Conservation (phyloP, 2,329 filamentous ascomycete species). For the Simplicillium aogashimaense region DNA sequence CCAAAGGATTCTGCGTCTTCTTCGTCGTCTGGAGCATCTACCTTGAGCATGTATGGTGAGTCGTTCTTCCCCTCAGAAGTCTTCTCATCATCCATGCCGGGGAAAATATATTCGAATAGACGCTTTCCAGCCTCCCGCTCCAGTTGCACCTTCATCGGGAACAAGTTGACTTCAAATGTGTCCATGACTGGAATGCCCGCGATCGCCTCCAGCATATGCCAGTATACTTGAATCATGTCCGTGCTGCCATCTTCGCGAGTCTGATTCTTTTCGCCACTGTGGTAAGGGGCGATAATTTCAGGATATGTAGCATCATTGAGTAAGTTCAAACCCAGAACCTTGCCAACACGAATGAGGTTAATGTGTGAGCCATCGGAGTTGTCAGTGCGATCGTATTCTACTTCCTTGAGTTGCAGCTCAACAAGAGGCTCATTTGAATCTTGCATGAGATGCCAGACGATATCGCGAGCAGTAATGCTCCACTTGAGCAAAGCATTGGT, state of each 20-base stretch:
- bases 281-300: slow-evolving; percentile 87
- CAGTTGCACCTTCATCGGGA: slow-evolving; percentile 87
- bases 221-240: slow-evolving; percentile 89
- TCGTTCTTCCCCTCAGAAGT: slow-evolving; percentile 39
- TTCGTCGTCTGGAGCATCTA: slow-evolving; percentile 36
- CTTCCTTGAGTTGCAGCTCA: slow-evolving; percentile 84
- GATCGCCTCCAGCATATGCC: slow-evolving; percentile 97
- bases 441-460: slow-evolving; percentile 93
- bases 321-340: slow-evolving; percentile 81
- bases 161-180: slow-evolving; percentile 88
- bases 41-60: slow-evolving; percentile 48
- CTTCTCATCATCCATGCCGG: slow-evolving; percentile 57
- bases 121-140: slow-evolving; percentile 88
- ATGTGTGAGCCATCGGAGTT: slow-evolving; percentile 95
- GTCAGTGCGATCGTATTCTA: slow-evolving; percentile 89
- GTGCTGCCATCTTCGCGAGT: slow-evolving; percentile 36
- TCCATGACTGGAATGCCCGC: slow-evolving; percentile 96
- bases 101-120: slow-evolving; percentile 96
- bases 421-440: slow-evolving; percentile 81
- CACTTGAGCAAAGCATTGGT: slow-evolving; percentile 77
- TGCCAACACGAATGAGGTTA: slow-evolving; percentile 82
- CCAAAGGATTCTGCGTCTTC: slow-evolving; percentile 30
- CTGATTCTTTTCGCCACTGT: slow-evolving; percentile 52
- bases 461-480: slow-evolving; percentile 89
- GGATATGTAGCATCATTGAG: slow-evolving; percentile 87